Percentiles rank a stretch among this genome's conserved stretches.
Evolutionary conservation across 257 asterid genomes (phyloP).

Genomic region (Salvia miltiorrhiza): DNA sequence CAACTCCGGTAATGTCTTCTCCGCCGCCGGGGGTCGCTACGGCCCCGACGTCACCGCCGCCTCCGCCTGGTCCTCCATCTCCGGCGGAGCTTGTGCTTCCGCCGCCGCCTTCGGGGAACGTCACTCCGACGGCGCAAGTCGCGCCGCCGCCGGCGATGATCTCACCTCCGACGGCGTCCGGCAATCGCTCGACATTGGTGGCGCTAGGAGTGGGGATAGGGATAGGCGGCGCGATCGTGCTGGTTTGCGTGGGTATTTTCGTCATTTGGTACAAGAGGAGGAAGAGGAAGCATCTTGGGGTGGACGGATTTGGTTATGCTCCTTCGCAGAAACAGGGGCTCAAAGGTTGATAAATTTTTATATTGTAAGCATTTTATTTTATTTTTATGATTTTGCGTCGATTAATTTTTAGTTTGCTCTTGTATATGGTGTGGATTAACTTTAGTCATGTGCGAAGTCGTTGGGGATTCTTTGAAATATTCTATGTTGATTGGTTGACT

Average conservation of each 20-base stretch:
- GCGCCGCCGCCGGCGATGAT: not conserved
- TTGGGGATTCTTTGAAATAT: not conserved
- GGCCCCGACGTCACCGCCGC: conserved; percentile 22
- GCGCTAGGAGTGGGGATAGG: conserved; percentile 88
- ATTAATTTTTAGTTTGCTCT: not conserved
- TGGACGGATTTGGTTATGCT: conserved; percentile 34
- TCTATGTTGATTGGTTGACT: conserved; percentile 9
- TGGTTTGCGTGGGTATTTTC: conserved; percentile 61
- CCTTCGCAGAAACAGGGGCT: conserved; percentile 30
- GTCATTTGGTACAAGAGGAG: conserved; percentile 67
- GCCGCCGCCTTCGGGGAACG: conserved; percentile 33
- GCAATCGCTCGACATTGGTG: conserved; percentile 35
- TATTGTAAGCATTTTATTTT: not conserved
- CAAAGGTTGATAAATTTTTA: conserved; percentile 43
- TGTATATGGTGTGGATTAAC: not conserved
- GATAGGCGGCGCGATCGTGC: conserved; percentile 72
- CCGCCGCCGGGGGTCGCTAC: conserved; percentile 34
- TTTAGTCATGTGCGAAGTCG: not conserved
- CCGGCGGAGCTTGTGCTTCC: conserved; percentile 28
- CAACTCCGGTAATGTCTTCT: conserved; percentile 33
- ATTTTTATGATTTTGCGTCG: not conserved
- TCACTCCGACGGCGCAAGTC: conserved; percentile 13
- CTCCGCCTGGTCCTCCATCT: conserved; percentile 38
- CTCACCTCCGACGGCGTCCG: conserved; percentile 23
- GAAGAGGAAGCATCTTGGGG: conserved; percentile 43